These are phyloP conservation scores for Solanum ossicruentum DNA, from an alignment of 257 asterid genomes.

Conservation along the genomic window DNA sequence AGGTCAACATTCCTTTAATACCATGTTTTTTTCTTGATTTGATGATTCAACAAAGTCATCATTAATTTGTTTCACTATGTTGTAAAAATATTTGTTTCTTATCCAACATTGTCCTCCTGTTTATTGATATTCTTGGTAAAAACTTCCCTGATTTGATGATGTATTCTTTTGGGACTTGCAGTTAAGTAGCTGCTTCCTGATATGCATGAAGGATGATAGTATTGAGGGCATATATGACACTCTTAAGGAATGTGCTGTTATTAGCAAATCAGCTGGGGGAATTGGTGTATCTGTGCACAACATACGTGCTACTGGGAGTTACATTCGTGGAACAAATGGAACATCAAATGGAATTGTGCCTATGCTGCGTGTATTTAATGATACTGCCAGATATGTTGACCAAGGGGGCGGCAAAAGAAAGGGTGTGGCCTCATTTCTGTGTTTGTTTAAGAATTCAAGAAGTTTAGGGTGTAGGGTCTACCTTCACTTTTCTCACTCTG, in stretches of 20 bases:
- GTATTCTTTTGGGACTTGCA: conserved; percentile 8
- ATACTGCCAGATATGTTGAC: conserved; percentile 92
- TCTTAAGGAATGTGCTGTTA: conserved; percentile 91
- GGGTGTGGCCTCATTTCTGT: conserved; percentile 25
- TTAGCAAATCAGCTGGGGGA: conserved; percentile 99
- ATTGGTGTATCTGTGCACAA: conserved; percentile 87
- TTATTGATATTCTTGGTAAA: background rate
- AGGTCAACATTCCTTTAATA: background rate
- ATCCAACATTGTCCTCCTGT: background rate
- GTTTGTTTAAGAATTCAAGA: background rate
- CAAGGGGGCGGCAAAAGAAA: conserved; percentile 99
- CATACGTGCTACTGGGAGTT: conserved; percentile 95
- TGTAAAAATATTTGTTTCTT: background rate
- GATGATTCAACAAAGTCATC: background rate
- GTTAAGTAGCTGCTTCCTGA: conserved; percentile 94
- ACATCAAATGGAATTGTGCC: conserved; percentile 95
- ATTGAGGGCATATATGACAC: conserved; percentile 96
- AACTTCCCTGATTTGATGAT: background rate
- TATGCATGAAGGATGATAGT: conserved; percentile 97
- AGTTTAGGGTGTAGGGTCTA: background rate
- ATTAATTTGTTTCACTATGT: background rate
- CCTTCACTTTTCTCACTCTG: background rate
- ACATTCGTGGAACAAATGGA: conserved; percentile 96
- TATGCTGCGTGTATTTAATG: conserved; percentile 90
- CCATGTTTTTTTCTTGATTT: background rate